Base-by-base conservation (phyloP, 31 red algal species). In the Porphyra umbilicalis region DNA sequence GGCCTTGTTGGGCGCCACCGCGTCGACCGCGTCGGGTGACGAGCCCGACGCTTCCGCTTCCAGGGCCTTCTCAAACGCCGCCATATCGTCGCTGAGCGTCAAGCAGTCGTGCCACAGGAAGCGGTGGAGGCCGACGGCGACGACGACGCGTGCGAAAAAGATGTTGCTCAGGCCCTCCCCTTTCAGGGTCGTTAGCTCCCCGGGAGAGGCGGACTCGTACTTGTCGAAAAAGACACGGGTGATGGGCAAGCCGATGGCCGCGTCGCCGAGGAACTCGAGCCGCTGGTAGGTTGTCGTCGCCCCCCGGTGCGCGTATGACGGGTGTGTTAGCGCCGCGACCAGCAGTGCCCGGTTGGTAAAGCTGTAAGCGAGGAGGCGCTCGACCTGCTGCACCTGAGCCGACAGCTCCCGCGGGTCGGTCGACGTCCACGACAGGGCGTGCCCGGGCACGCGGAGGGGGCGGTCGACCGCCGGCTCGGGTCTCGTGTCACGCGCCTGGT, bases 251-350 rank as follows among this genome's bases (percentile, higher is more conserved):
- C 93, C 93, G 10, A 95, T 84, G 16, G 91, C 85, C 79, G 93
- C 93, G 75, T 95, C 93, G 74, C 93, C 93, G 18, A 95, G 83
- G 71, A 91, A 95, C 78, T 95, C 93, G 42, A 91, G 90, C 77
- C 88, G 75, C 80, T 95, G 85, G 81, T 95, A 95, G 9, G 91
- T 88, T 8, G 83, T 82, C 68, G 36, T 71, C 30, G 80, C 38
- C 31, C 93, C 88, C 16, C 78, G 35, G 85, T 85, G 83, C 79
- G 67, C 38, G 77, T 79, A 85, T 36, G 88, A 91, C 32, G 88
- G 83, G 86, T 95, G 93, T 0, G 93, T 95, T 36, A 95, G 67
- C 29, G 93, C 93, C 25, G 84, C 80, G 15, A 95, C 93, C 38
- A 95, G 80, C 46, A 91, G 93, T 37, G 80, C 75, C 79, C 83